These are phyloP conservation scores for Allium sativum DNA, from an alignment of 106 monocot species.

Conservation along the genomic window DNA sequence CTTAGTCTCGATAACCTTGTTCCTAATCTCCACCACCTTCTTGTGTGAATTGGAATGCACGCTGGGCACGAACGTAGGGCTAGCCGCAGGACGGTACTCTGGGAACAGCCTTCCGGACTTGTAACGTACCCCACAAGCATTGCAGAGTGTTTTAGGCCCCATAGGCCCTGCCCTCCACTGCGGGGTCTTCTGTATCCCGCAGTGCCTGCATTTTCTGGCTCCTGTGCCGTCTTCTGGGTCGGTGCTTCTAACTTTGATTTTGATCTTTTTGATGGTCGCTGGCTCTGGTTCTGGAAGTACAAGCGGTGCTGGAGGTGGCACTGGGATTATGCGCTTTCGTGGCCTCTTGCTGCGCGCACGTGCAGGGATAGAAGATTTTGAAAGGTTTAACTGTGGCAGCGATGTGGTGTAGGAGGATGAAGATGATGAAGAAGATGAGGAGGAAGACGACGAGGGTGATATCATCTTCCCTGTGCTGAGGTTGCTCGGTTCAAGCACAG, in stretches of 20 bases:
- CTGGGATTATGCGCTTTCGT: not conserved
- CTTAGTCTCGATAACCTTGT: constrained; percentile 16
- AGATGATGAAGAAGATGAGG: not conserved
- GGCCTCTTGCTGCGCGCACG: constrained; percentile 12
- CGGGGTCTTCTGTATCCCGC: constrained; percentile 44
- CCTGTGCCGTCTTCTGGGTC: not conserved
- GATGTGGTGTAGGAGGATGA: not conserved
- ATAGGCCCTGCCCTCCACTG: constrained; percentile 59
- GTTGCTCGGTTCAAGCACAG: not conserved
- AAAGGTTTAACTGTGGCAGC: not conserved
- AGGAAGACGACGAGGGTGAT: constrained; percentile 2
- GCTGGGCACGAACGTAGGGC: constrained; percentile 66
- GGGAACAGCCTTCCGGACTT: constrained; percentile 45
- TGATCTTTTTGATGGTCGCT: not conserved
- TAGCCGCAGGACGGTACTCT: constrained; percentile 78
- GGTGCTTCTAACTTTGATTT: not conserved
- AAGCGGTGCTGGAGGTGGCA: not conserved
- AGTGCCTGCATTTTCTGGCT: constrained; percentile 25
- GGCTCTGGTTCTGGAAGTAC: not conserved
- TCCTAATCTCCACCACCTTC: constrained; percentile 91
- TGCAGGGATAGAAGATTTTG: not conserved
- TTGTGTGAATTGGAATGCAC: constrained; percentile 88
- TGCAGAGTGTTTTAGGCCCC: constrained; percentile 58
- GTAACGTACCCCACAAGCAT: constrained; percentile 38
- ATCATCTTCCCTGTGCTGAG: no score